Percentiles rank a stretch among this genome's conserved stretches.
These are phyloP conservation scores for Senecio squalidus DNA, from an alignment of 140 eudicot genomes.

Conservation along the genomic window DNA sequence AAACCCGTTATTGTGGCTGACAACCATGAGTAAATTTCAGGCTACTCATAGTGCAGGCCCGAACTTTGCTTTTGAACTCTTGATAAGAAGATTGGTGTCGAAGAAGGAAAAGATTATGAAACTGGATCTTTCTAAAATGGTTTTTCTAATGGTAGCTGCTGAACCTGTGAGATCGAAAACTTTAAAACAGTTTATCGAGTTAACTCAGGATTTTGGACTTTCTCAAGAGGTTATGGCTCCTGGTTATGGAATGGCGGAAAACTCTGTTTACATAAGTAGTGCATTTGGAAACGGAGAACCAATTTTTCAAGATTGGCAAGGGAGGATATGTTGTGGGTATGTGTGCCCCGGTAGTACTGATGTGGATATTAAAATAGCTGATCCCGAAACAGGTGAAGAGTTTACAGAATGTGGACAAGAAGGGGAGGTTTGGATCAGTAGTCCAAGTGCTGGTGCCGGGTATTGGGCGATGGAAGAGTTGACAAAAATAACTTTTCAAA, in stretches of 20 bases:
- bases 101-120: conserved; percentile 18
- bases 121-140: too few relatives aligned
- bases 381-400: conserved; percentile 39
- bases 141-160: conserved; percentile 45
- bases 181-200: too few relatives aligned
- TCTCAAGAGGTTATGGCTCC: too few relatives aligned
- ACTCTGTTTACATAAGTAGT: conserved; percentile 35
- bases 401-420: conserved; percentile 33
- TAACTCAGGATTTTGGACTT: conserved; percentile 29
- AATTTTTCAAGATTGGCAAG: too few relatives aligned
- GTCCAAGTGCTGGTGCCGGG: conserved; percentile 45
- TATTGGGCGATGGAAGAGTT: conserved; percentile 46
- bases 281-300: too few relatives aligned
- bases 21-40: conserved; percentile 35
- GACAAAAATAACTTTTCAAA: conserved; percentile 32
- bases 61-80: conserved; percentile 41
- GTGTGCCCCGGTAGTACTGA: conserved; percentile 17
- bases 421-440: conserved; percentile 49
- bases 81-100: conserved; percentile 24
- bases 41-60: conserved; percentile 53
- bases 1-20: conserved; percentile 45
- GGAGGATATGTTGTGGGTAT: conserved; percentile 45
- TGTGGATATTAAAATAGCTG: too few relatives aligned
- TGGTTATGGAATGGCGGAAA: conserved; percentile 50
- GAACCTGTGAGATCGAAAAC: too few relatives aligned